These are phyloP conservation scores for Mucor plumbeus DNA, from an alignment of 371 early-diverging fungal species.

Conservation along the genomic window DNA sequence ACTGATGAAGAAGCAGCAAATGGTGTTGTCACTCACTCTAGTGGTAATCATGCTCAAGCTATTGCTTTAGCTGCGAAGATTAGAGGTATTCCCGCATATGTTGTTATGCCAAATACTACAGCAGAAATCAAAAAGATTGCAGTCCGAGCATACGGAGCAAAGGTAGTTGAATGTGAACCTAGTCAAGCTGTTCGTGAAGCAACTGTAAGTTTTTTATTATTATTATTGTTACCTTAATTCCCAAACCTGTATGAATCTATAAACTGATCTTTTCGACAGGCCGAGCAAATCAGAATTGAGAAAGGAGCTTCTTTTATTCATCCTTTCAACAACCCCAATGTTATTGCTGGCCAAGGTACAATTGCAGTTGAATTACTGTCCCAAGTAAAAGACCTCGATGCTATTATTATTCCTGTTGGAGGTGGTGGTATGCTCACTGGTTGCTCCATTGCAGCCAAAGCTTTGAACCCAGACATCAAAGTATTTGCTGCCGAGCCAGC, in stretches of 20 bases:
- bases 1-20: constrained; percentile 35
- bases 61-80: constrained; percentile 49
- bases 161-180: constrained; percentile 51
- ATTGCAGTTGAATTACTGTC: constrained; percentile 49
- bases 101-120: constrained; percentile 61
- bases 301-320: constrained; percentile 51
- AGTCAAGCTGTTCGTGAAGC: constrained; percentile 37
- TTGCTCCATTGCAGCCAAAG: background rate
- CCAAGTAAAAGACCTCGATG: constrained; percentile 45
- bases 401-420: background rate
- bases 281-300: constrained; percentile 27
- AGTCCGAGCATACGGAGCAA: constrained; percentile 59
- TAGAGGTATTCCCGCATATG: constrained; percentile 51
- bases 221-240: too few relatives aligned
- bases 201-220: constrained; percentile 26
- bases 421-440: background rate
- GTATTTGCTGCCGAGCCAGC: background rate
- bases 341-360: constrained; percentile 71
- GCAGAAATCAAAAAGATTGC: constrained; percentile 58
- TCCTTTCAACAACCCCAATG: constrained; percentile 50
- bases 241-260: background rate
- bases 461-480: background rate
- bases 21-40: constrained; percentile 54
- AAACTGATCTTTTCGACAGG: constrained; percentile 13
- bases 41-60: constrained; percentile 61